phyloP scores from a whole-genome alignment of 768 basidiomycete genomes.

The Tricholoma bakamatsutake region DNA sequence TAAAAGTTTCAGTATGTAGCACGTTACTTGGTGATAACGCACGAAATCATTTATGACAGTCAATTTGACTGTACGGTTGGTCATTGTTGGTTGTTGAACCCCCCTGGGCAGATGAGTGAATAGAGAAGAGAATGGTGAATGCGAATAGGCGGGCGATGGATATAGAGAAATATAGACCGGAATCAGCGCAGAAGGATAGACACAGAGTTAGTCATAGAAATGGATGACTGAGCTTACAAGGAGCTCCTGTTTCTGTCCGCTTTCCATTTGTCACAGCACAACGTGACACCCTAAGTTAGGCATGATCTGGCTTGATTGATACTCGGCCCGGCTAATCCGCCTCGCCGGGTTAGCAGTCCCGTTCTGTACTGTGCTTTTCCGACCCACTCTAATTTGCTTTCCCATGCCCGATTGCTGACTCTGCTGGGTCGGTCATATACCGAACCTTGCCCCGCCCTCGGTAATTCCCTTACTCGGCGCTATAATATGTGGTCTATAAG shows the following conservation, averaged over 20 bases:
- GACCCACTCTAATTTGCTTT: neutral
- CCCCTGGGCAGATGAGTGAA: constrained; percentile 4
- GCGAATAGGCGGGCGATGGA: constrained; percentile 5
- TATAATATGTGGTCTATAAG: neutral
- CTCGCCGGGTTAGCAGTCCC: no score
- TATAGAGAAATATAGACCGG: constrained; percentile 1
- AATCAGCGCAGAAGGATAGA: neutral
- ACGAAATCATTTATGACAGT: constrained; percentile 48
- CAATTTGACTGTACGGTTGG: constrained; percentile 38
- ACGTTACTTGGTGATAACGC: constrained; percentile 3
- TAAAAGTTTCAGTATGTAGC: neutral
- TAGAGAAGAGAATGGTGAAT: constrained; percentile 9
- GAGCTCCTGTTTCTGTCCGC: constrained; percentile 5
- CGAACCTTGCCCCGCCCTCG: neutral
- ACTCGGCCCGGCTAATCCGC: neutral
- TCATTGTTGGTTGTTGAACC: constrained; percentile 23
- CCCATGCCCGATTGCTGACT: neutral
- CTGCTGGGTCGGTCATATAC: neutral
- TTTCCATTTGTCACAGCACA: constrained; percentile 4
- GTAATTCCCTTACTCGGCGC: neutral
- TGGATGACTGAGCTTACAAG: constrained; percentile 23
- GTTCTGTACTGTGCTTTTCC: neutral
- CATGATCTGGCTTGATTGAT: neutral
- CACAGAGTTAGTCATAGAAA: constrained; percentile 23
- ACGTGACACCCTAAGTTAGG: neutral